Evolutionary conservation across 345 rosid genomes (phyloP).

Genomic region (Cardamine occulta): DNA sequence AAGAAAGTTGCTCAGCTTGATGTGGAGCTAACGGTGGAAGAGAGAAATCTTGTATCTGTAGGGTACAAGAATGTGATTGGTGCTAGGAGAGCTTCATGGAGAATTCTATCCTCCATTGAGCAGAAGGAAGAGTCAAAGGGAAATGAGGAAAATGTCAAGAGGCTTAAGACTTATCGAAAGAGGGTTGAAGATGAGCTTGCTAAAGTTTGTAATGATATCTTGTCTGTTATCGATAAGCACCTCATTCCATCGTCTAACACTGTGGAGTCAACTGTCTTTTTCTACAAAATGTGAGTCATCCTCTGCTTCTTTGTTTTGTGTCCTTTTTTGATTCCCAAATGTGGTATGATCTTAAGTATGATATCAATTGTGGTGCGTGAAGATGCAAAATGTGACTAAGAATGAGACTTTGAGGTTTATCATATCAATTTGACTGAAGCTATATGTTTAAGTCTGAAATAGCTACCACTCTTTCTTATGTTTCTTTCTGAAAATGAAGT

Average conservation of each 20-base stretch:
- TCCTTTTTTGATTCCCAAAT: neutral
- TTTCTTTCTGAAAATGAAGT: slow-evolving; percentile 6
- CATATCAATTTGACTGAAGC: neutral
- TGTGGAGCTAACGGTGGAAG: slow-evolving; percentile 60
- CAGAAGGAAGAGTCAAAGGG: slow-evolving; percentile 69
- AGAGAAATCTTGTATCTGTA: slow-evolving; percentile 69
- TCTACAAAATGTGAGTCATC: slow-evolving; percentile 56
- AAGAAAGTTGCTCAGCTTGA: slow-evolving; percentile 62
- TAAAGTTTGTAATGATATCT: slow-evolving; percentile 52
- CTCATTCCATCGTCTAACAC: slow-evolving; percentile 52
- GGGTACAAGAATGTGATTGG: slow-evolving; percentile 78
- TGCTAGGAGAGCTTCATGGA: slow-evolving; percentile 68
- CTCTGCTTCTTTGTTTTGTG: neutral
- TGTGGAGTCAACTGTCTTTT: slow-evolving; percentile 57
- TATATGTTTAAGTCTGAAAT: slow-evolving; percentile 9
- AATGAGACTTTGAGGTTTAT: neutral
- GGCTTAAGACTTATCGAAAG: slow-evolving; percentile 55
- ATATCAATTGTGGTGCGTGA: neutral
- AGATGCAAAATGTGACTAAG: neutral
- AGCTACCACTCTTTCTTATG: neutral
- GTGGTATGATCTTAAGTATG: neutral
- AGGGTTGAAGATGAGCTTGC: slow-evolving; percentile 55
- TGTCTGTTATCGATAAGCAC: slow-evolving; percentile 53
- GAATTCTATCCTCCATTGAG: slow-evolving; percentile 68
- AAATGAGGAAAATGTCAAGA: slow-evolving; percentile 51